Conservation (phyloP, 345 rosid genomes). For the Acer saccharum region DNA sequence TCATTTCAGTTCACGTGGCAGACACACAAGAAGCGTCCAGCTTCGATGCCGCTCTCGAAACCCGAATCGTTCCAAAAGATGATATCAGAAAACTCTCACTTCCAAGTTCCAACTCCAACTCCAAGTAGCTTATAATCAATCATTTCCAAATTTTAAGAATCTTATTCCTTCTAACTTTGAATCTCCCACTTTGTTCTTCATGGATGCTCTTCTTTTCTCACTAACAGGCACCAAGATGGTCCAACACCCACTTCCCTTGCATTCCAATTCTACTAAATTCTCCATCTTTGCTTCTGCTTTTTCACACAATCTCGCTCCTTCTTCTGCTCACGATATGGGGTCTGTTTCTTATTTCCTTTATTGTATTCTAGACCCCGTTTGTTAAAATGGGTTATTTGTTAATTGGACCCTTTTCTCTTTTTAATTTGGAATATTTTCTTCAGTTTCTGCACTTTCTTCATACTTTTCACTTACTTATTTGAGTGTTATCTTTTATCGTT, state of each 20-base stretch:
- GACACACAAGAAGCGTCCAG: constrained; percentile 1
- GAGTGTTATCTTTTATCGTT: not conserved
- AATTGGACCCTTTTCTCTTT: no score
- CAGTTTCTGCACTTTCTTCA: no score
- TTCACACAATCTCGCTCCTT: not conserved
- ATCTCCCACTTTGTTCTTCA: constrained; percentile 7
- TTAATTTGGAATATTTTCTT: no score
- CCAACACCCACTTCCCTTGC: constrained; percentile 13
- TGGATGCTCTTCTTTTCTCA: constrained; percentile 13
- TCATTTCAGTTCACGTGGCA: constrained; percentile 61
- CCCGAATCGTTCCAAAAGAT: constrained; percentile 7
- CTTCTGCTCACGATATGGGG: constrained; percentile 33
- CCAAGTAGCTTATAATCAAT: not conserved
- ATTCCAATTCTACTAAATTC: constrained; percentile 20
- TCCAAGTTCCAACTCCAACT: constrained; percentile 17
- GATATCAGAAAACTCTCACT: not conserved
- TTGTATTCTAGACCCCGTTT: not conserved
- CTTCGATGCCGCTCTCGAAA: constrained; percentile 17
- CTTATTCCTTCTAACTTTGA: constrained; percentile 1
- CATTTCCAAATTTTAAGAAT: not conserved
- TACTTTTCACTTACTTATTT: no score
- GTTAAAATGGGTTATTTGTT: not conserved
- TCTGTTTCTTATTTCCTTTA: not conserved
- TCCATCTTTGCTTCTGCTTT: constrained; percentile 19
- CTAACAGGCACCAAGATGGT: constrained; percentile 15